Evolutionary conservation across 1,284 basidiomycete species (phyloP).

Genomic region (Rhodotorula sp.): DNA sequence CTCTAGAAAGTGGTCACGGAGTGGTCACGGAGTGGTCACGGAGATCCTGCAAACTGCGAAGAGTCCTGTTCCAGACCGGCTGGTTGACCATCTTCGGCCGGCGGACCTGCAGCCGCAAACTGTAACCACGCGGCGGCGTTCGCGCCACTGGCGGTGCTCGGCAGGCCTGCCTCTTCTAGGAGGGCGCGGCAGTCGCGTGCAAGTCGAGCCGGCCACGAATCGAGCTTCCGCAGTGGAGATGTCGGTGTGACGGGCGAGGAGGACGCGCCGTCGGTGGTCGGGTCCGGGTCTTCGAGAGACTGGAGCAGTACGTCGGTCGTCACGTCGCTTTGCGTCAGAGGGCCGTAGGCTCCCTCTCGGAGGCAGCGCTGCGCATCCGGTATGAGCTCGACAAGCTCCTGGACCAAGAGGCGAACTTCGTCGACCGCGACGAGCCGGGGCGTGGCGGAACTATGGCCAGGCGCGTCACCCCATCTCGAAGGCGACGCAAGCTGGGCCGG

Average conservation of each 20-base stretch:
- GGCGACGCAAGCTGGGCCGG: too few relatives aligned
- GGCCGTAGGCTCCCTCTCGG: conserved; percentile 31
- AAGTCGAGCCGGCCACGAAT: conserved; percentile 37
- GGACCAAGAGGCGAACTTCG: conserved; percentile 32
- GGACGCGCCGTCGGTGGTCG: not conserved
- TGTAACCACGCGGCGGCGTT: not conserved
- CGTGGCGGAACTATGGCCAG: not conserved
- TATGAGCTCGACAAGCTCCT: conserved; percentile 35
- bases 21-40: too few relatives aligned
- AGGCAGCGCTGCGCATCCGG: conserved; percentile 37
- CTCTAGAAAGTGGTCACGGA: too few relatives aligned
- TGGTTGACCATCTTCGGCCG: not conserved
- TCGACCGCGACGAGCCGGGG: not conserved
- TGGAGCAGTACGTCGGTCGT: conserved; percentile 3
- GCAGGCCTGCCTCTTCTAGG: conserved; percentile 36
- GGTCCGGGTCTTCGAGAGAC: conserved; percentile 1
- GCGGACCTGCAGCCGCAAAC: not conserved
- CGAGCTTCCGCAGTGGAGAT: not conserved
- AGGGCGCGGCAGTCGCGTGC: conserved; percentile 30
- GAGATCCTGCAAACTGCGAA: too few relatives aligned
- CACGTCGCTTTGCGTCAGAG: conserved; percentile 13
- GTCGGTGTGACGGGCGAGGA: not conserved
- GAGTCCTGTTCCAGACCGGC: not conserved
- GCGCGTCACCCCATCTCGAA: too few relatives aligned
- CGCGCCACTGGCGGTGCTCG: conserved; percentile 1